phyloP scores from a whole-genome alignment of 495 filamentous ascomycete genomes.

The Penicillium subrubescens region DNA sequence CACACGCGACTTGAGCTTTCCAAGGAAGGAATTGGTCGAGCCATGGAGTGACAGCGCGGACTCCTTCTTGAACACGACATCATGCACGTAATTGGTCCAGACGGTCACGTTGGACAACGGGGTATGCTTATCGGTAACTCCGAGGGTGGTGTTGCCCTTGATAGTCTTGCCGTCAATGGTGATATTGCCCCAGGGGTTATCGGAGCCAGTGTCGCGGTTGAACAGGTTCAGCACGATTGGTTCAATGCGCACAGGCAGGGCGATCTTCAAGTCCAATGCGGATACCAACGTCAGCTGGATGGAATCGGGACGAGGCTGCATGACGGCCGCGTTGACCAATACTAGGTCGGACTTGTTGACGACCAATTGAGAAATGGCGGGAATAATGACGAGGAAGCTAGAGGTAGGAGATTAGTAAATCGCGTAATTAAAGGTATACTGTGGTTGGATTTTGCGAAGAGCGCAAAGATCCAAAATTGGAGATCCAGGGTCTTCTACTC shows the following conservation, averaged over 20 bases:
- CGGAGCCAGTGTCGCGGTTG: constrained; percentile 27
- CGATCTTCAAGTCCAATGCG: constrained; percentile 39
- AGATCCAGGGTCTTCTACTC: background rate
- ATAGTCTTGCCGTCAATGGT: constrained; percentile 31
- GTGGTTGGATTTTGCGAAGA: background rate
- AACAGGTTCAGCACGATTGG: constrained; percentile 38
- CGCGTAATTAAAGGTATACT: background rate
- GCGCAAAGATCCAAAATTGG: background rate
- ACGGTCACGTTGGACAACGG: constrained; percentile 28
- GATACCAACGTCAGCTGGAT: constrained; percentile 37
- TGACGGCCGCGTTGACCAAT: constrained; percentile 37
- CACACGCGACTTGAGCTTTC: constrained; percentile 36
- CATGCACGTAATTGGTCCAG: constrained; percentile 39
- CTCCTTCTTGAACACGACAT: constrained; percentile 35
- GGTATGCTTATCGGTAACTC: constrained; percentile 23
- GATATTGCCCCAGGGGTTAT: constrained; percentile 31
- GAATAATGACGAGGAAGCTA: constrained; percentile 47
- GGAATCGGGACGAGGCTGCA: constrained; percentile 36
- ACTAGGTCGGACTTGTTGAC: constrained; percentile 42
- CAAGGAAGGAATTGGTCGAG: constrained; percentile 38
- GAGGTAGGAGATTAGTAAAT: background rate
- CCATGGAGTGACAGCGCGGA: constrained; percentile 33
- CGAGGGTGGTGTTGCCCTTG: constrained; percentile 40
- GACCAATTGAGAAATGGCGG: constrained; percentile 46
- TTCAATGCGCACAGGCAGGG: constrained; percentile 41